A percentile compares a stretch with the other conserved stretches of the same genome.
phyloP scores from a whole-genome alignment of 106 monocot species.

The Dendrobium chrysotoxum region DNA sequence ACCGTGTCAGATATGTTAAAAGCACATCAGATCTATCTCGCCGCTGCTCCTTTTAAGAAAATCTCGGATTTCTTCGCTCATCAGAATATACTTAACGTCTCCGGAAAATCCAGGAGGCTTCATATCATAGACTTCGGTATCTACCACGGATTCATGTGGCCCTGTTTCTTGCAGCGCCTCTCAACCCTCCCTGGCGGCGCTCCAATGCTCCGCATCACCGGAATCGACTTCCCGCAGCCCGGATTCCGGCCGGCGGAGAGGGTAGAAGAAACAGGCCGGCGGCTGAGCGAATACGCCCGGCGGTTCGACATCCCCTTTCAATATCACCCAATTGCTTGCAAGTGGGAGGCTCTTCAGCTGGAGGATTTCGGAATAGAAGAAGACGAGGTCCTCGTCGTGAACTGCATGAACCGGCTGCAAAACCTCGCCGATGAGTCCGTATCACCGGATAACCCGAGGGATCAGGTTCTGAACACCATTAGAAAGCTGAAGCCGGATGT shows the following conservation, averaged over 20 bases:
- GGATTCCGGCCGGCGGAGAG: conserved; percentile 44
- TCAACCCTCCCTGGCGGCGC: conserved; percentile 19
- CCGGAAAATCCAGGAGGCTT: conserved; percentile 4
- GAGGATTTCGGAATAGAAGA: conserved; percentile 30
- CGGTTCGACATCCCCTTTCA: too few relatives aligned
- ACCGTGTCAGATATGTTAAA: conserved; percentile 29
- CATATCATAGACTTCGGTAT: conserved; percentile 51
- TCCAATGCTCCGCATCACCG: conserved; percentile 42
- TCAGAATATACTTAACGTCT: conserved; percentile 31
- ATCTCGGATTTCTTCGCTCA: conserved; percentile 34
- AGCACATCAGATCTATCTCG: conserved; percentile 33
- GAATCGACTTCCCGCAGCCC: conserved; percentile 36
- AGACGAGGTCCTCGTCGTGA: conserved; percentile 45
- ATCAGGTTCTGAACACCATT: conserved; percentile 30
- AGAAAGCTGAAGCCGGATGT: conserved; percentile 39
- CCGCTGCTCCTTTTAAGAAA: conserved; percentile 41
- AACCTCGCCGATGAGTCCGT: conserved; percentile 38
- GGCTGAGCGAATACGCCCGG: conserved; percentile 35
- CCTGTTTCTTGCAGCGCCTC: conserved; percentile 31
- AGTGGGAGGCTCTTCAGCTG: too few relatives aligned
- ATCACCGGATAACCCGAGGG: conserved; percentile 33
- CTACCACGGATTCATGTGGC: conserved; percentile 47
- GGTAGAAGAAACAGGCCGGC: conserved; percentile 38
- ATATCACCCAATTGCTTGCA: too few relatives aligned
- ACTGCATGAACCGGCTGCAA: conserved; percentile 23